Evolutionary conservation across 1,139 yeast genomes (phyloP).

Genomic region (Yamadazyma oceani): DNA sequence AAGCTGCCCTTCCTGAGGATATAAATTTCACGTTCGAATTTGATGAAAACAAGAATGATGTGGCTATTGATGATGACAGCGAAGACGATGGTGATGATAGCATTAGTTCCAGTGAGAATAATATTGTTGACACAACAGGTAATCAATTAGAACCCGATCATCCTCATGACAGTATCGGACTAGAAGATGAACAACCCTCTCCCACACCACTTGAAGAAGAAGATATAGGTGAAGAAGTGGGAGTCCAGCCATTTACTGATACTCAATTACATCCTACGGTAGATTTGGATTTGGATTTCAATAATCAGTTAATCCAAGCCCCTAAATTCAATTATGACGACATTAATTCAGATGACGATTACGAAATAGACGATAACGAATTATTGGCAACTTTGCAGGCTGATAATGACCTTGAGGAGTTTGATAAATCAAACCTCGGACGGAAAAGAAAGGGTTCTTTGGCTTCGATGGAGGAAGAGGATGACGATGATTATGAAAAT

Average conservation of each 20-base stretch:
- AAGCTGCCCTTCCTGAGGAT: slow-evolving; percentile 46
- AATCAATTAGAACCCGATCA: slow-evolving; percentile 37
- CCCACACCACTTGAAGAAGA: slow-evolving; percentile 7
- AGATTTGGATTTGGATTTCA: slow-evolving; percentile 39
- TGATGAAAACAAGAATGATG: slow-evolving; percentile 30
- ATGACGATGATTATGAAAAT: slow-evolving; percentile 50
- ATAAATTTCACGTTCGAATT: slow-evolving; percentile 61
- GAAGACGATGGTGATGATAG: slow-evolving; percentile 15
- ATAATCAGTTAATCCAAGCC: slow-evolving; percentile 40
- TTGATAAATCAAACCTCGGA: slow-evolving; percentile 18
- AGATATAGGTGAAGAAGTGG: slow-evolving; percentile 18
- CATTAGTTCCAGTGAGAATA: too few species aligned
- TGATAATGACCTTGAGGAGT: slow-evolving; percentile 58
- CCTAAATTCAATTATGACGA: slow-evolving; percentile 56
- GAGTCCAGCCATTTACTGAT: slow-evolving; percentile 7
- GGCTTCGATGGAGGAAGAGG: slow-evolving; percentile 59
- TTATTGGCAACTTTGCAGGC: slow-evolving; percentile 67
- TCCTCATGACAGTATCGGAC: too few species aligned
- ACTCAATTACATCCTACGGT: slow-evolving; percentile 4
- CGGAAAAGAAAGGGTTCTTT: slow-evolving; percentile 37
- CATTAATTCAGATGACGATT: slow-evolving; percentile 62
- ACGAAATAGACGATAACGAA: slow-evolving; percentile 73
- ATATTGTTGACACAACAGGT: too few species aligned
- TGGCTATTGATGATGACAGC: slow-evolving; percentile 22
- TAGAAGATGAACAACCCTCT: slow-evolving; percentile 45